These are phyloP conservation scores for Dactylella cylindrospora DNA, from an alignment of 2,329 filamentous ascomycete species.

Conservation along the genomic window DNA sequence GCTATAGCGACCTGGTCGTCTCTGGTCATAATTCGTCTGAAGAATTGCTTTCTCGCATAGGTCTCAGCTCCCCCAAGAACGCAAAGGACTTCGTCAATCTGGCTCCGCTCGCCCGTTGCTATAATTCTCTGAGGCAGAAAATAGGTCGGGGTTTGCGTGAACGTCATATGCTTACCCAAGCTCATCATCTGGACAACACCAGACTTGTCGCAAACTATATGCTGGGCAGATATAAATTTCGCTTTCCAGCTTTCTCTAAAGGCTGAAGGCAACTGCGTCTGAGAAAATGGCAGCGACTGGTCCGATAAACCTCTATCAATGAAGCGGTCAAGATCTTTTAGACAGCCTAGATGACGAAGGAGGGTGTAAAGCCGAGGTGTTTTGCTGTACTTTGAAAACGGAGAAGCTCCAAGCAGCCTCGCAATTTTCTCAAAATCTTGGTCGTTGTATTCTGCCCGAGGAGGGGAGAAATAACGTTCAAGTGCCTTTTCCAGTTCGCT, in stretches of 20 bases:
- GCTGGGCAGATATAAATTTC: constrained; percentile 47
- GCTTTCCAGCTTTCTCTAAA: constrained; percentile 41
- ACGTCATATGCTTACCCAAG: constrained; percentile 48
- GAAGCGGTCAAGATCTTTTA: constrained; percentile 47
- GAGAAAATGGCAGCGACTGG: constrained; percentile 49
- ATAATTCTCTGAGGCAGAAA: constrained; percentile 47
- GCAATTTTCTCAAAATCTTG: constrained; percentile 1
- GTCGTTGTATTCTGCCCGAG: constrained; percentile 2
- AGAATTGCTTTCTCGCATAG: constrained; percentile 27
- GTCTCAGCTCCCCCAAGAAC: not conserved
- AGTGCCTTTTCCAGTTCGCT: not conserved
- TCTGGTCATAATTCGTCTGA: constrained; percentile 27
- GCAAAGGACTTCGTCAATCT: constrained; percentile 48
- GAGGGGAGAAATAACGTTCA: not conserved
- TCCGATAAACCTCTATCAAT: constrained; percentile 48
- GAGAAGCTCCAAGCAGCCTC: not conserved
- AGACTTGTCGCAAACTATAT: constrained; percentile 48
- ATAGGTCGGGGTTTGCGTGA: constrained; percentile 43
- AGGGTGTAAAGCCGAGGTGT: constrained; percentile 49
- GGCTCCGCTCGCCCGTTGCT: constrained; percentile 47
- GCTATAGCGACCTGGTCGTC: constrained; percentile 10
- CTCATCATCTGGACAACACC: constrained; percentile 48
- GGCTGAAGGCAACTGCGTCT: constrained; percentile 44
- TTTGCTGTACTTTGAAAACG: not conserved
- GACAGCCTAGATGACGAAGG: constrained; percentile 47